phyloP scores from a whole-genome alignment of 495 filamentous ascomycete genomes.

The Penicillium canescens region DNA sequence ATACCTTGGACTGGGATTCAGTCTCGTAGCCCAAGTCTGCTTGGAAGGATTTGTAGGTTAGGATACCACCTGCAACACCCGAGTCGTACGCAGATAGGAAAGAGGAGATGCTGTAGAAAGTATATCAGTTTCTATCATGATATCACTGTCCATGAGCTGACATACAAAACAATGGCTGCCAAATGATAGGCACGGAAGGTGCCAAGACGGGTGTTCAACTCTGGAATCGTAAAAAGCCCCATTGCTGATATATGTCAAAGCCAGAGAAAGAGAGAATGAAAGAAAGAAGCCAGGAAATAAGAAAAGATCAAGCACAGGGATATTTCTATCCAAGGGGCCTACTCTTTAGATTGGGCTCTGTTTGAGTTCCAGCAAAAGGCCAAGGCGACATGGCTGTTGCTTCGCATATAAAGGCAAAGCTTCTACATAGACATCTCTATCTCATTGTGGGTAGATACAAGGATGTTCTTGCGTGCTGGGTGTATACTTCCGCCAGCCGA shows the following conservation, averaged over 20 bases:
- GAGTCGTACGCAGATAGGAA: constrained; percentile 41
- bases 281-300: no score
- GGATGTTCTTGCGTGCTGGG: constrained; percentile 20
- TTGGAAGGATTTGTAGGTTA: constrained; percentile 22
- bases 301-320: no score
- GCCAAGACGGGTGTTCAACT: constrained; percentile 23
- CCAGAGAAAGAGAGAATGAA: no score
- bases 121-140: neutral
- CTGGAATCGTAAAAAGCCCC: constrained; percentile 20
- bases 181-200: constrained; percentile 27
- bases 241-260: neutral
- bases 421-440: constrained; percentile 1
- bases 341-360: no score
- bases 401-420: constrained; percentile 9
- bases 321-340: no score
- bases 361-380: neutral
- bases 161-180: constrained; percentile 26
- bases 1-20: constrained; percentile 27
- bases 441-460: constrained; percentile 10
- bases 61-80: constrained; percentile 37
- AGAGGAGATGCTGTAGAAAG: constrained; percentile 18
- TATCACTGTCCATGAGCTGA: neutral
- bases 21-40: no score
- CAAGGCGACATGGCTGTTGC: constrained; percentile 5
- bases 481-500: constrained; percentile 1